Evolutionary conservation across 495 filamentous ascomycete species (phyloP).

Genomic region (Penicillium mononematosum): DNA sequence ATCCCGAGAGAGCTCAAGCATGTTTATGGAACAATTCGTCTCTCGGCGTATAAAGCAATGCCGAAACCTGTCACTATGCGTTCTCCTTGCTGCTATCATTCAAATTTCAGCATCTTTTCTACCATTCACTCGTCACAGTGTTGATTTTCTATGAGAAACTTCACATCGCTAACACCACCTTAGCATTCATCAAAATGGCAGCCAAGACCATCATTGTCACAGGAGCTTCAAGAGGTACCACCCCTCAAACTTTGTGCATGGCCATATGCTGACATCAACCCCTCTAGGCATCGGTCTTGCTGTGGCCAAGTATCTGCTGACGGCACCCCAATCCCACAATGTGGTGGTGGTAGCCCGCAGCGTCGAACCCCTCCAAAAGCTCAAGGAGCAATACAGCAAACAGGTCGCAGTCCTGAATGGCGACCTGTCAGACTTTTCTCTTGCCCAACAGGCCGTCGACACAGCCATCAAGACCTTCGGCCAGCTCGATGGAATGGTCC

Average conservation of each 20-base stretch:
- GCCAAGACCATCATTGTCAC: constrained; percentile 62
- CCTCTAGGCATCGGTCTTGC: constrained; percentile 76
- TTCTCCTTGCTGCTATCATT: neutral
- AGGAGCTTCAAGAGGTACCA: constrained; percentile 59
- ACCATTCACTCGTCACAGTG: neutral
- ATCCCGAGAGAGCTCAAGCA: neutral
- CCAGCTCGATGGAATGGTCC: constrained; percentile 74
- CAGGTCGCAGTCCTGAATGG: constrained; percentile 71
- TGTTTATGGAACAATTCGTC: neutral
- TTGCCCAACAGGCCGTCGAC: constrained; percentile 60
- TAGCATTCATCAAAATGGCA: constrained; percentile 29
- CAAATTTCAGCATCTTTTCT: too few species aligned
- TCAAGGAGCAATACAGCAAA: constrained; percentile 62
- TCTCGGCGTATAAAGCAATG: neutral
- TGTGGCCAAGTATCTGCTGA: constrained; percentile 69
- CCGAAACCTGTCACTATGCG: neutral
- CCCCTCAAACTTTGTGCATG: neutral
- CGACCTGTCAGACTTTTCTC: constrained; percentile 68
- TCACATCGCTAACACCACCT: constrained; percentile 5
- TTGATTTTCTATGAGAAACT: neutral
- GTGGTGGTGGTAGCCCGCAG: constrained; percentile 76
- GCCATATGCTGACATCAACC: constrained; percentile 1
- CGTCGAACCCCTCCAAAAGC: constrained; percentile 58
- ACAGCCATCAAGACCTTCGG: constrained; percentile 64
- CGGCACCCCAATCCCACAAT: constrained; percentile 57